phyloP scores from a whole-genome alignment of 768 basidiomycete species.

The Boletus vinaceobasis region DNA sequence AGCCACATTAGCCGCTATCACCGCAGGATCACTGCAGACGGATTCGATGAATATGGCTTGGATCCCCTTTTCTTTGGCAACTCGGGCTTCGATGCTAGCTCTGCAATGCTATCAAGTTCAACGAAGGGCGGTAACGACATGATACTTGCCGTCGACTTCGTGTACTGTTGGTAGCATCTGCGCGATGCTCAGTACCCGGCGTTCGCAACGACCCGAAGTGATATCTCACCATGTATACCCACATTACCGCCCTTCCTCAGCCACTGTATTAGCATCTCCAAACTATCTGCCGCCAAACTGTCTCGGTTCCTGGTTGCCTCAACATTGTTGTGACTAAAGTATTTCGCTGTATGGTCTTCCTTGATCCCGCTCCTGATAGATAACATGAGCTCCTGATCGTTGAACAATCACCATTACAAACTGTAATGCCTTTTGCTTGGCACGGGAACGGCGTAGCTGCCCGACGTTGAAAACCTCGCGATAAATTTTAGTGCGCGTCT shows the following conservation, averaged over 20 bases:
- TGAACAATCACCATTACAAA: constrained; percentile 29
- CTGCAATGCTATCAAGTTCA: constrained; percentile 37
- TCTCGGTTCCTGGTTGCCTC: constrained; percentile 78
- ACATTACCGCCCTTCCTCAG: constrained; percentile 94
- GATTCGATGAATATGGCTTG: constrained; percentile 93
- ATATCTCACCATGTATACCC: constrained; percentile 82
- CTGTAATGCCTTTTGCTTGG: constrained; percentile 75
- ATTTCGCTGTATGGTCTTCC: constrained; percentile 87
- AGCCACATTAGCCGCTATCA: constrained; percentile 94
- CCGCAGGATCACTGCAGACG: constrained; percentile 86
- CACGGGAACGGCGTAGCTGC: constrained; percentile 84
- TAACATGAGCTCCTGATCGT: constrained; percentile 3
- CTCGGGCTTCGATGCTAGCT: constrained; percentile 78
- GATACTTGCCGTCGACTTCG: constrained; percentile 58
- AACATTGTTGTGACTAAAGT: constrained; percentile 84
- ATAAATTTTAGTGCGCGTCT: constrained; percentile 1
- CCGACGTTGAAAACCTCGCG: constrained; percentile 95
- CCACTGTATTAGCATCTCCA: constrained; percentile 95
- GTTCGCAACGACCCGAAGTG: background rate
- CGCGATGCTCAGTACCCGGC: background rate
- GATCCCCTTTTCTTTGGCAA: constrained; percentile 83
- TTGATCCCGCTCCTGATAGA: constrained; percentile 66
- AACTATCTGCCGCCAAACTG: constrained; percentile 80
- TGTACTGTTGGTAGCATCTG: constrained; percentile 97
- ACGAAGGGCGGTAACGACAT: background rate